Base-by-base conservation (phyloP, 257 asterid species). In the Solanum piurae region DNA sequence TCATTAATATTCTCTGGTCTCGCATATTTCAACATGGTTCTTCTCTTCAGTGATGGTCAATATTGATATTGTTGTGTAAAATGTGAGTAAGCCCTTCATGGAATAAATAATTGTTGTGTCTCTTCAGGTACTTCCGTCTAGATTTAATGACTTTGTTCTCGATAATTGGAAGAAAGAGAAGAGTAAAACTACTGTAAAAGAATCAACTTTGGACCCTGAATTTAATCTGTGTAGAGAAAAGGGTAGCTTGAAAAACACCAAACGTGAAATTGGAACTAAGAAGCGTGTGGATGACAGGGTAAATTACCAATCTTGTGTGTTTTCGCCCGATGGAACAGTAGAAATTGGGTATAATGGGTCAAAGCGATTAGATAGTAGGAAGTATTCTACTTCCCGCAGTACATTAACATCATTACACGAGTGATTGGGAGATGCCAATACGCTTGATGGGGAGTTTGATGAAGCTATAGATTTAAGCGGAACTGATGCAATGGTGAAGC, bases 161-260 rank as follows among this genome's bases (percentile, higher is more conserved):
- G 98, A 92, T 87, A 93, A 95, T 86, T 97, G 98, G 99, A 96
- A 95, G 96, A 96, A 97, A 88, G 99, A 97, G 66, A 94, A 92
- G 94, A 92, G 88, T 71, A 92, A 92, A 86, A 87, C 34, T 69
- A 86, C 86, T 12, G 93, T 6, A 13, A 90, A 90, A 90, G 98
- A 94, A 79, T 90, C 94, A 84, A 91, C 58, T 74, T 88, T 79
- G 90, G 98, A 95, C 92, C 91, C 94, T 36, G 98, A 95, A 77
- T 95, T 94, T 49, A 77, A 88, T 33, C 98, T 98, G 0, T 85
- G 60, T 74, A 90, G 86, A 68, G 94, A 86, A 73, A 93, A 93
- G 86, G 31, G 46, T 72, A 88, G 91, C 91, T 49, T 73, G 36
- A 94, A 90, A 86, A 88, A 88, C 20, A 64, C 91, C 86, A 92